Conservation (phyloP, 2,329 filamentous ascomycete genomes). For the Trichophyton equinum region DNA sequence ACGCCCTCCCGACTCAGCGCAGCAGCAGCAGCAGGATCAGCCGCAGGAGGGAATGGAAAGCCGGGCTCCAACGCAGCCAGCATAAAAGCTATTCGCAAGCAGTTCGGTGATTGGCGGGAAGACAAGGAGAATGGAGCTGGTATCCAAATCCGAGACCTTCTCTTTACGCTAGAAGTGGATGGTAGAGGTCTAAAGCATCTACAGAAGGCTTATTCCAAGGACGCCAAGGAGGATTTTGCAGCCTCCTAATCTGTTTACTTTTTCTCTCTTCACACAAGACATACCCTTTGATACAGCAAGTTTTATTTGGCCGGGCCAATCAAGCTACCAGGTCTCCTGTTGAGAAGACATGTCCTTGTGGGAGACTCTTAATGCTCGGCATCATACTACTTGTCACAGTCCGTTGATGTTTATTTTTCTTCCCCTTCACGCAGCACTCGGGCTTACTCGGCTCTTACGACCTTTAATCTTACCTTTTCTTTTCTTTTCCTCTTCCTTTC, state of each 20-base stretch:
- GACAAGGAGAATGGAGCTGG: conserved; percentile 58
- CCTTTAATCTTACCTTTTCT: background rate
- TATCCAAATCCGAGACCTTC: conserved; percentile 74
- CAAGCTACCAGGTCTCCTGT: background rate
- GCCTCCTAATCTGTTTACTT: conserved; percentile 4
- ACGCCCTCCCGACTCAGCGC: conserved; percentile 25
- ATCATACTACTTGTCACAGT: background rate
- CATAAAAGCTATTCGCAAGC: conserved; percentile 32
- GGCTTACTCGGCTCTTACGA: background rate
- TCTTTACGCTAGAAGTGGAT: conserved; percentile 67
- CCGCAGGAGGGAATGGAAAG: conserved; percentile 12
- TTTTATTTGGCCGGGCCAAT: background rate
- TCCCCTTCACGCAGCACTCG: background rate
- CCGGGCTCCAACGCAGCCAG: conserved; percentile 21
- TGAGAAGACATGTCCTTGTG: background rate
- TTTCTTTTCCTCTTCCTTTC: background rate
- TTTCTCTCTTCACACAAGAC: background rate
- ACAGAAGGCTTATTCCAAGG: conserved; percentile 33
- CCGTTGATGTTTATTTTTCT: background rate
- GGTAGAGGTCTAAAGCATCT: conserved; percentile 40
- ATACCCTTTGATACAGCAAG: background rate
- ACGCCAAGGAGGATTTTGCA: conserved; percentile 27
- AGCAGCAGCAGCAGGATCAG: conserved; percentile 10
- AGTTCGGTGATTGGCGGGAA: conserved; percentile 65
- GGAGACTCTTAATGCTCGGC: background rate